Percentiles rank a stretch among this genome's conserved stretches.
Evolutionary conservation across 306 rosid species (phyloP).

Genomic region (Arachis hypogaea): DNA sequence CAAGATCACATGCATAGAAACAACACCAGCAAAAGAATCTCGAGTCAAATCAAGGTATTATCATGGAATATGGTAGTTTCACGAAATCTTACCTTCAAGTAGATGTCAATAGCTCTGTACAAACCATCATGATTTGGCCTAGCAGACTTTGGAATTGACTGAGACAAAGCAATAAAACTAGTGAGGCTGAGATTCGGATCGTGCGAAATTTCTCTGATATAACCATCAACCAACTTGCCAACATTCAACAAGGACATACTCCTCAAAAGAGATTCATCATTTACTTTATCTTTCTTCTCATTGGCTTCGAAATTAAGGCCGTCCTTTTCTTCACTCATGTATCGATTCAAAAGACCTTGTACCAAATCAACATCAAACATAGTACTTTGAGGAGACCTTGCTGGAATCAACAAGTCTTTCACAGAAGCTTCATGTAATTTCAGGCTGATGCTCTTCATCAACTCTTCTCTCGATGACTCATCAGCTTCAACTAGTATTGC

Average conservation of each 20-base stretch:
- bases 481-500: conserved; percentile 81
- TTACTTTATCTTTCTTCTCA: conserved; percentile 62
- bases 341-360: conserved; percentile 60
- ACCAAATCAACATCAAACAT: conserved; percentile 72
- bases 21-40: background rate
- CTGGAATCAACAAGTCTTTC: conserved; percentile 76
- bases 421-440: conserved; percentile 84
- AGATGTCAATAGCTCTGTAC: conserved; percentile 77
- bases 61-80: background rate
- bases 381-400: conserved; percentile 69
- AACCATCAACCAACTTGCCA: conserved; percentile 74
- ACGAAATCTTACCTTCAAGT: conserved; percentile 69
- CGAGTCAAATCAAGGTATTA: background rate
- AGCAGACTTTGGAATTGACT: conserved; percentile 67
- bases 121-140: conserved; percentile 86
- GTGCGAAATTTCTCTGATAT: conserved; percentile 71
- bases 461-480: conserved; percentile 58
- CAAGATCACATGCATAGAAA: background rate
- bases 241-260: conserved; percentile 64
- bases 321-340: conserved; percentile 51
- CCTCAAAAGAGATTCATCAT: conserved; percentile 51
- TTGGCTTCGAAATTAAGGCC: conserved; percentile 36
- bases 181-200: conserved; percentile 67
- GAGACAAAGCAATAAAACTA: conserved; percentile 66
- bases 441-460: conserved; percentile 62